phyloP scores from a whole-genome alignment of 768 basidiomycete species.

The Amanita exitialis region DNA sequence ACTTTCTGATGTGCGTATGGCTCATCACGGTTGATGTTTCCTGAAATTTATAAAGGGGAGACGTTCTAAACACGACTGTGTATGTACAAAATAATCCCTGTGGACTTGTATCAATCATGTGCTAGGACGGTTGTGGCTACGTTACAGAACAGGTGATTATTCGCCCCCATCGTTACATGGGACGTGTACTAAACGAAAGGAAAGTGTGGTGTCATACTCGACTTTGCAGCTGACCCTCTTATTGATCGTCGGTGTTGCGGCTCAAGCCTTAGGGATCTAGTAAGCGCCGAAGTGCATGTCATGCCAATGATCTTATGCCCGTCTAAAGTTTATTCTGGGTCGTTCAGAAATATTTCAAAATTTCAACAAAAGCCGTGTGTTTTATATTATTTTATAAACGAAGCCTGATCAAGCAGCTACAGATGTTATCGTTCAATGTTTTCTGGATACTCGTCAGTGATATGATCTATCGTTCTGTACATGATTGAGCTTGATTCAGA shows the following conservation, averaged over 20 bases:
- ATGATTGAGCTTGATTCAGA: constrained; percentile 19
- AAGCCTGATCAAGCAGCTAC: not conserved
- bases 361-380: constrained; percentile 53
- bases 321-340: constrained; percentile 49
- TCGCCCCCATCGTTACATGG: not conserved
- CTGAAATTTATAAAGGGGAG: constrained; percentile 38
- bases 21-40: not conserved
- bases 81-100: constrained; percentile 20
- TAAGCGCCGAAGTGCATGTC: constrained; percentile 18
- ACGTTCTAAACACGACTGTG: constrained; percentile 70
- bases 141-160: constrained; percentile 52
- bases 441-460: constrained; percentile 53
- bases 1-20: constrained; percentile 57
- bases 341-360: constrained; percentile 52
- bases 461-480: constrained; percentile 8
- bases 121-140: constrained; percentile 61
- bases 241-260: constrained; percentile 53
- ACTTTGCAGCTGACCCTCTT: constrained; percentile 61
- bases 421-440: constrained; percentile 68
- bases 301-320: not conserved
- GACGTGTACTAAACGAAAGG: not conserved
- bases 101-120: not conserved
- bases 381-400: not conserved
- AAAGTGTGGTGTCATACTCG: constrained; percentile 60
- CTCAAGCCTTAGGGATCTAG: constrained; percentile 64